Evolutionary conservation across 306 rosid species (phyloP), one percentile per base, ranked within the genome.

Genomic region (Vachellia pachyceras): DNA sequence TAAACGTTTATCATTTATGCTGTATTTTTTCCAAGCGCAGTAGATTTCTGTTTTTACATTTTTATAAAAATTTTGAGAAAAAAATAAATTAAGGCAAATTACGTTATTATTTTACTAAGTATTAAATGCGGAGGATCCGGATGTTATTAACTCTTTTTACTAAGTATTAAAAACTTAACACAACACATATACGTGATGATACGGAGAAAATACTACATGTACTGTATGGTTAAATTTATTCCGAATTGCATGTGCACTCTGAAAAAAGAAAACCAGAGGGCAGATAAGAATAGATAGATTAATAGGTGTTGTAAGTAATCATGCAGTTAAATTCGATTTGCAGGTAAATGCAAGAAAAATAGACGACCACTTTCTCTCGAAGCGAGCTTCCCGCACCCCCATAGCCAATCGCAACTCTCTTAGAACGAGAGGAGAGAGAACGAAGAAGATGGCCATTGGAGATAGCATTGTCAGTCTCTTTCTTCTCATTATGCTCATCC

Each of bases 381-480:
- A 76, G 94, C 94, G 94, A 84, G 63, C 84, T 88, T 88, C 78
- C 85, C 94, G 90, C 87, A 80, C 80, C 72, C 78, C 76, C 84
- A 72, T 45, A 80, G 80, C 76, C 84, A 84, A 79, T 82, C 82
- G 7, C 75, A 11, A 37, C 45, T 47, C 39, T 63, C 8, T 35
- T 65, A 42, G 6, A 41, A 25, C 77, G 83, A 63, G 85, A 75
- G 64, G 79, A 73, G 84, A 60, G 77, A 77, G 85, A 79, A 88
- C 82, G 90, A 82, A 85, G 73, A 83, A 76, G 93, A 89, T 75
- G 95, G 86, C 88, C 87, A 77, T 77, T 76, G 66, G 83, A 17
- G 84, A 52, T 84, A 73, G 69, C 91, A 84, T 88, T 90, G 90
- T 84, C 77, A 83, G 71, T 79, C 69, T 86, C 71, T 44, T 72